Evolutionary conservation across 2,329 filamentous ascomycete genomes (phyloP), one percentile per base, ranked within the genome.

Genomic region (Alternaria sp.): DNA sequence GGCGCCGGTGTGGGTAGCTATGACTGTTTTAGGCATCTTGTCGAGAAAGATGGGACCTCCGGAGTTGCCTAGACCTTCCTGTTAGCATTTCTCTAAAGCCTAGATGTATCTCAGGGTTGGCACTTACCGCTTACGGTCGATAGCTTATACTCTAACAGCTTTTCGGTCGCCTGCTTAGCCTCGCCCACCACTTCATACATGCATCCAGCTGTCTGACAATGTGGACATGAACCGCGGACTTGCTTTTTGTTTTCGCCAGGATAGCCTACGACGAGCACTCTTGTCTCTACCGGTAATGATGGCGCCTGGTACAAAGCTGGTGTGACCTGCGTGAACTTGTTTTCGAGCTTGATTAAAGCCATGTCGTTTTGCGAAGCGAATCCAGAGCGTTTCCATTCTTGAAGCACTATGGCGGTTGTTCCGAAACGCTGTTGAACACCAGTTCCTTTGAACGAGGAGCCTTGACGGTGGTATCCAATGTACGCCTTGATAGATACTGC

Each of bases 401-500:
- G 32, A 9, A 9, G 32, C 15, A 36, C 32, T 9, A n/a, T 36
- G 32, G 2, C 13, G 0, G 0, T n/a, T 36, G 0, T 36, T 0
- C 32, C 13, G 4, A n/a, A n/a, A n/a, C 32, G 32, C 32, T 36
- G 1, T 15, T 36, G 6, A 2, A 36, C 32, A 0, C 15, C 15
- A 3, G 1, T 9, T n/a, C 32, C 32, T 9, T n/a, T 9, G 3
- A 13, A 30, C 3, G 32, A 36, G 15, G 32, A n/a, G 32, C 15
- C 32, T 36, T 36, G 32, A 9, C 3, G 32, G 15, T 36, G 32
- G 32, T 36, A 36, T n/a, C 32, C 32, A 36, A 36, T 36, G 15
- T 36, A 36, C 7, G 6, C 32, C 4, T 4, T 36, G 32, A 36
- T 5, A 36, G 32, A 36, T 1, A 36, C 6, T 2, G 15, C 32